Conservation (phyloP, 352 stramenopile genomes). For the Phytophthora citrophthora region DNA sequence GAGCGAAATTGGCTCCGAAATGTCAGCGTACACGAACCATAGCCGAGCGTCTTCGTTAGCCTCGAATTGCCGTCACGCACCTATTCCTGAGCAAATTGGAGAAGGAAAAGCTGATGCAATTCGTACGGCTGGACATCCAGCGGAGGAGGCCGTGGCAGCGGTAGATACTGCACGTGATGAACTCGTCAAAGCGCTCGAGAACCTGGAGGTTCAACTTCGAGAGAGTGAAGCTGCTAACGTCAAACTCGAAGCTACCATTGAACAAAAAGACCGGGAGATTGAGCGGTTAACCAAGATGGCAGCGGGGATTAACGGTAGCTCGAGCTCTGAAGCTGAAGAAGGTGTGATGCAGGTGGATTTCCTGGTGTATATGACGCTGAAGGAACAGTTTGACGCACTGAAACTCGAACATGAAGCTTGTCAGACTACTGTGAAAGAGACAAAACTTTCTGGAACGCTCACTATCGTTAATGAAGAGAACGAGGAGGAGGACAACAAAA, state of each 20-base stretch:
- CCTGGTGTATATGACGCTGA: slow-evolving; percentile 54
- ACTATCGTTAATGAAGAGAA: slow-evolving; percentile 33
- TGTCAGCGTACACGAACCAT: slow-evolving; percentile 65
- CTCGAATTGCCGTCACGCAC: slow-evolving; percentile 29
- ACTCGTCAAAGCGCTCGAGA: slow-evolving; percentile 50
- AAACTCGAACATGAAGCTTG: slow-evolving; percentile 53
- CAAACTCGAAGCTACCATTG: slow-evolving; percentile 56
- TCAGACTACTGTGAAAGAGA: slow-evolving; percentile 11
- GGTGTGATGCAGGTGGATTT: slow-evolving; percentile 63
- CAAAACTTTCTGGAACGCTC: slow-evolving; percentile 12
- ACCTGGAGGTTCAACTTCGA: slow-evolving; percentile 59
- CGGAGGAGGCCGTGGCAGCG: slow-evolving; percentile 20
- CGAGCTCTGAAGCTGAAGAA: slow-evolving; percentile 35
- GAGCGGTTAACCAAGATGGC: slow-evolving; percentile 46
- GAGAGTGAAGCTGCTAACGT: slow-evolving; percentile 63
- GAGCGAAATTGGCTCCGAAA: slow-evolving; percentile 52
- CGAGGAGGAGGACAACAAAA: slow-evolving; percentile 26
- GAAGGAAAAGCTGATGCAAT: slow-evolving; percentile 28
- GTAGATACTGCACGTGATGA: slow-evolving; percentile 39
- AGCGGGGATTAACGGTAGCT: slow-evolving; percentile 34
- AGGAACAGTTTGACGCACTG: slow-evolving; percentile 57
- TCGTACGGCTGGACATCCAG: slow-evolving; percentile 20
- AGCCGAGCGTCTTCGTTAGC: slow-evolving; percentile 56
- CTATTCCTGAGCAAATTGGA: slow-evolving; percentile 17
- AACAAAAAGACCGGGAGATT: slow-evolving; percentile 57